These are phyloP conservation scores for Fusarium begoniae DNA, from an alignment of 2,329 filamentous ascomycete species.

Conservation along the genomic window DNA sequence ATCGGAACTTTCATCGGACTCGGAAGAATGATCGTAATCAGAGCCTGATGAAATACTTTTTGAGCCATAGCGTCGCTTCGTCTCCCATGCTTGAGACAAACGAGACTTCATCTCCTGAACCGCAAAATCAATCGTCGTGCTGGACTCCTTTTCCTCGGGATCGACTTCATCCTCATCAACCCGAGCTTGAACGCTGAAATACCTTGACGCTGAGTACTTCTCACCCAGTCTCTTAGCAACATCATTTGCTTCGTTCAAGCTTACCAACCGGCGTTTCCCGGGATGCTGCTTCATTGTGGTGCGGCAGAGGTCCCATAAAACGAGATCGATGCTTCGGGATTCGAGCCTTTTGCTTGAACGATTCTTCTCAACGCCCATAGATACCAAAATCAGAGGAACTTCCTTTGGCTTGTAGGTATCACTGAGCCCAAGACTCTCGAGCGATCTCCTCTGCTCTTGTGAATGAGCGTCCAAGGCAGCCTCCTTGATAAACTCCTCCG, in stretches of 20 bases:
- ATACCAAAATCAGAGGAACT: conserved; percentile 39
- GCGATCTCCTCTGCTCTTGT: conserved; percentile 27
- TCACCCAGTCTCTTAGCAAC: conserved; percentile 66
- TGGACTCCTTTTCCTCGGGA: conserved; percentile 31
- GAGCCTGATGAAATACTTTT: not conserved
- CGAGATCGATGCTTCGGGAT: conserved; percentile 20
- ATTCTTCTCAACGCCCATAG: conserved; percentile 40
- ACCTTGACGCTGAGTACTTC: conserved; percentile 52
- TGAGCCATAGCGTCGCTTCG: not conserved
- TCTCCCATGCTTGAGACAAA: conserved; percentile 31
- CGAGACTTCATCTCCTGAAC: conserved; percentile 30
- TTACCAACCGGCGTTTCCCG: conserved; percentile 60
- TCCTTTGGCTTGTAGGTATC: conserved; percentile 41
- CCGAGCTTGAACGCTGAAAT: conserved; percentile 48
- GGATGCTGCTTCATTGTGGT: conserved; percentile 45
- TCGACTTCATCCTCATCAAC: conserved; percentile 32
- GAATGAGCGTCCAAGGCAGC: conserved; percentile 15
- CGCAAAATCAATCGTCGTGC: conserved; percentile 45
- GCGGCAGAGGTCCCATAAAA: conserved; percentile 49
- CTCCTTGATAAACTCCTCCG: conserved; percentile 26
- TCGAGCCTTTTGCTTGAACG: conserved; percentile 2
- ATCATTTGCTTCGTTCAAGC: conserved; percentile 66
- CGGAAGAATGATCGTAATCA: not conserved
- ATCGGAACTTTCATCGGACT: not conserved
- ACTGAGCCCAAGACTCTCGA: conserved; percentile 42